These are phyloP conservation scores for Kickxella alabastrina DNA, from an alignment of 192 early-diverging fungal species.

Conservation along the genomic window DNA sequence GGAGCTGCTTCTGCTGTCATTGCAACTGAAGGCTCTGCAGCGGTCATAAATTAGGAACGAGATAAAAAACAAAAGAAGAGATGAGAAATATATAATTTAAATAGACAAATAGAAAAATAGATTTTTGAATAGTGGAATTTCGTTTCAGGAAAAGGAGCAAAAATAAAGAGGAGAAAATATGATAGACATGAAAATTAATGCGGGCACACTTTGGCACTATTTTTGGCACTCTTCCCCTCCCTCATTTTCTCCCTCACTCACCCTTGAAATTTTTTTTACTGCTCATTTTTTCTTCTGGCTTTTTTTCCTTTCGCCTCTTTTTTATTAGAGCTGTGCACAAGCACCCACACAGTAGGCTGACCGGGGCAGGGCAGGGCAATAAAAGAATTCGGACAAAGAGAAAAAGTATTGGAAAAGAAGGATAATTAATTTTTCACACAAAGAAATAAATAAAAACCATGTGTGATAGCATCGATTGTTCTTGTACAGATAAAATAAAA, in stretches of 20 bases:
- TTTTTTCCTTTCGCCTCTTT: too few species aligned
- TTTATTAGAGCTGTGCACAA: not conserved
- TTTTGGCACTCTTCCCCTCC: not conserved
- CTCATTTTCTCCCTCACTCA: too few species aligned
- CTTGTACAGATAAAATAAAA: too few species aligned
- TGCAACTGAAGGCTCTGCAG: conserved; percentile 15
- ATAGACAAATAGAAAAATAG: not conserved
- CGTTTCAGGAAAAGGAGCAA: not conserved
- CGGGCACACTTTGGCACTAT: not conserved
- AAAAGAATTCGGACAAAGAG: not conserved
- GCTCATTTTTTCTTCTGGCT: too few species aligned
- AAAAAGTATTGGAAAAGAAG: not conserved
- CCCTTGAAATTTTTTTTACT: too few species aligned
- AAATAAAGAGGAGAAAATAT: not conserved
- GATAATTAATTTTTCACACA: not conserved
- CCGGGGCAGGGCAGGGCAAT: too few species aligned
- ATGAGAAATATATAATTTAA: too few species aligned
- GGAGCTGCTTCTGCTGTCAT: conserved; percentile 1
- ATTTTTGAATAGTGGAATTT: too few species aligned
- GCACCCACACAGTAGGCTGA: too few species aligned
- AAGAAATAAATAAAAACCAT: not conserved
- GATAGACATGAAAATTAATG: not conserved
- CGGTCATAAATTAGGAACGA: conserved; percentile 18
- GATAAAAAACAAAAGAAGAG: not conserved
- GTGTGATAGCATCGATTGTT: too few species aligned